Evolutionary conservation across 352 stramenopile genomes (phyloP).

Genomic region (Phytophthora hybrid): DNA sequence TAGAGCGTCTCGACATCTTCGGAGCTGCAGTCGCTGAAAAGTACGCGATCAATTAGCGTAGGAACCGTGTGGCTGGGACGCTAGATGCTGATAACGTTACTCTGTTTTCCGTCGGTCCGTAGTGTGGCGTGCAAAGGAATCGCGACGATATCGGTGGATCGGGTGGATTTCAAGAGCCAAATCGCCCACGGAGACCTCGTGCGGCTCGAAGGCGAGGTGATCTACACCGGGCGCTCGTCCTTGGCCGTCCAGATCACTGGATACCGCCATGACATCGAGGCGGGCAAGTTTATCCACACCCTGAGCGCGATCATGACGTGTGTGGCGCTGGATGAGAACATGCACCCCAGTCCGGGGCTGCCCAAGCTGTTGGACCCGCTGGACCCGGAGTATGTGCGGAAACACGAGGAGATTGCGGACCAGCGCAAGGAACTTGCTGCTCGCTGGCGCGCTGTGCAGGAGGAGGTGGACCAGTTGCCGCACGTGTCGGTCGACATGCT

Average conservation of each 20-base stretch:
- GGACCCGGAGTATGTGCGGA: conserved; percentile 54
- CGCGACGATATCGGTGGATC: conserved; percentile 74
- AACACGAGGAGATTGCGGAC: conserved; percentile 62
- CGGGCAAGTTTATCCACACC: conserved; percentile 72
- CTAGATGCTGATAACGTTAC: neutral
- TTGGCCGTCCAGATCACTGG: conserved; percentile 70
- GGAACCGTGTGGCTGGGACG: neutral
- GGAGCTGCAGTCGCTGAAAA: conserved; percentile 71
- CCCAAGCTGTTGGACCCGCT: conserved; percentile 53
- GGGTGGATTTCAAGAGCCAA: conserved; percentile 71
- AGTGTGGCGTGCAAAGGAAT: conserved; percentile 66
- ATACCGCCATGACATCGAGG: conserved; percentile 73
- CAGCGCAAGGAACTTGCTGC: conserved; percentile 71
- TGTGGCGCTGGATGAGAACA: conserved; percentile 73
- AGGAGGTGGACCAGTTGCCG: conserved; percentile 69
- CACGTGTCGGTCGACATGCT: conserved; percentile 74
- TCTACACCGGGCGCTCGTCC: conserved; percentile 68
- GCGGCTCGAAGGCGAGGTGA: conserved; percentile 68
- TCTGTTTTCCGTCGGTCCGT: neutral
- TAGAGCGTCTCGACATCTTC: conserved; percentile 71
- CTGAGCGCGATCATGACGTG: conserved; percentile 79
- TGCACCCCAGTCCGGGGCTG: conserved; percentile 60
- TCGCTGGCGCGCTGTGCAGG: conserved; percentile 71
- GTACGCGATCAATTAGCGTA: conserved; percentile 31
- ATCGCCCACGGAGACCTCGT: conserved; percentile 73